phyloP scores from a whole-genome alignment of 1,139 yeast genomes.

The Eremothecium coryli region DNA sequence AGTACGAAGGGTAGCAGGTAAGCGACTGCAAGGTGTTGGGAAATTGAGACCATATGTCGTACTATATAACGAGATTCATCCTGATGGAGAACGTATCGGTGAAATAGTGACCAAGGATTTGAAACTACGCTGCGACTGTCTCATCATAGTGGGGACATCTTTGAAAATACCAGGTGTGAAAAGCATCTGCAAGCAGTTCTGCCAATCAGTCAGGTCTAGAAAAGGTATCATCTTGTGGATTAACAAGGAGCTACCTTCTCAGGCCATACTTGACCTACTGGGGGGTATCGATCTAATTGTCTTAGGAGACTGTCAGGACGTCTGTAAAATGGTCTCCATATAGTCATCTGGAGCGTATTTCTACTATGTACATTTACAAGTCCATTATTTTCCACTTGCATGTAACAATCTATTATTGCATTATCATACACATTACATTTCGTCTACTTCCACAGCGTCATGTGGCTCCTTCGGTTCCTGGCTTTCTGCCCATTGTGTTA shows the following conservation, averaged over 20 bases:
- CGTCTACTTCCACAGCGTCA: conserved; percentile 60
- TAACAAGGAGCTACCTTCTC: conserved; percentile 45
- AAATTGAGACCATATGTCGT: conserved; percentile 74
- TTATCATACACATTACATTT: neutral
- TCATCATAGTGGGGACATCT: conserved; percentile 79
- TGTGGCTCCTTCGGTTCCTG: conserved; percentile 96
- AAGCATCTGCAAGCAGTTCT: conserved; percentile 60
- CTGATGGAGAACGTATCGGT: conserved; percentile 77
- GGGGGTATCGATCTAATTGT: conserved; percentile 47
- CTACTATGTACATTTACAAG: neutral
- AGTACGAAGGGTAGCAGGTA: conserved; percentile 49
- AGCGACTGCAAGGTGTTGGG: conserved; percentile 69
- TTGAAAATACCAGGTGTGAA: conserved; percentile 81
- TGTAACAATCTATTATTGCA: neutral
- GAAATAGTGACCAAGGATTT: conserved; percentile 61
- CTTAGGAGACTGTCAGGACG: conserved; percentile 50
- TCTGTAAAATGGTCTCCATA: conserved; percentile 5
- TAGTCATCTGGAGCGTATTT: neutral
- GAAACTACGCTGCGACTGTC: conserved; percentile 59
- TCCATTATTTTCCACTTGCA: neutral
- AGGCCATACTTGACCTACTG: conserved; percentile 40
- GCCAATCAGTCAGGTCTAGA: conserved; percentile 53
- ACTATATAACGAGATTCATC: conserved; percentile 78
- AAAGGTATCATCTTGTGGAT: conserved; percentile 52
- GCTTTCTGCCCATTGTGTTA: conserved; percentile 93